Evolutionary conservation across 805 yeast genomes (phyloP).

Genomic region (Cyberlindnera veronae): DNA sequence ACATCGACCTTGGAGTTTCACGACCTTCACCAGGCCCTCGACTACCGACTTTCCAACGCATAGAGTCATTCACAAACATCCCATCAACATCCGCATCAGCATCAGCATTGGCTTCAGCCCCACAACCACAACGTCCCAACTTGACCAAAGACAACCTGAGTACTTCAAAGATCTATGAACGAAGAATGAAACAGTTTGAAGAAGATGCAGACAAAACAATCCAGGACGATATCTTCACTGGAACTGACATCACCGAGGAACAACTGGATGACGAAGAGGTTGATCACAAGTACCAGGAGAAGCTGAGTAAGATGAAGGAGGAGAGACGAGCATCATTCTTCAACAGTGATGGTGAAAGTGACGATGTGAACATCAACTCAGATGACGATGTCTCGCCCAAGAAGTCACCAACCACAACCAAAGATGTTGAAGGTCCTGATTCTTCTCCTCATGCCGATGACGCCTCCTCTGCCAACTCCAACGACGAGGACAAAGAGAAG

Average conservation of each 20-base stretch:
- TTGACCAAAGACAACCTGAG: constrained; percentile 7
- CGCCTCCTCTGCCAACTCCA: constrained; percentile 1
- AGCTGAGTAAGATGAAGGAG: constrained; percentile 17
- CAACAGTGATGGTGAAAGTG: constrained; percentile 21
- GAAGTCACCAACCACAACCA: not conserved
- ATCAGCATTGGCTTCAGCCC: not conserved
- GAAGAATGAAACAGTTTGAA: constrained; percentile 20
- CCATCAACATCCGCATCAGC: not conserved
- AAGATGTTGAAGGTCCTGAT: not conserved
- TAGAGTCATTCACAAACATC: constrained; percentile 10
- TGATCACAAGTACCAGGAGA: constrained; percentile 17
- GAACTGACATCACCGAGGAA: constrained; percentile 12
- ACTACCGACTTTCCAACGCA: constrained; percentile 24
- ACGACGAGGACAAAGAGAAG: constrained; percentile 10
- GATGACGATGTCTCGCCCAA: constrained; percentile 8
- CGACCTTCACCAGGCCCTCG: constrained; percentile 13
- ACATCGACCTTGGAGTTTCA: too few relatives aligned
- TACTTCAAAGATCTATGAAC: constrained; percentile 20
- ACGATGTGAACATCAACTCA: constrained; percentile 22
- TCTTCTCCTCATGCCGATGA: not conserved
- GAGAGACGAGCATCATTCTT: constrained; percentile 17
- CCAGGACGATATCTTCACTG: constrained; percentile 7
- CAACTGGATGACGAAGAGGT: constrained; percentile 7
- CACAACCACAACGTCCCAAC: constrained; percentile 3
- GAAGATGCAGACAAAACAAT: constrained; percentile 7